Percentiles rank a stretch among this genome's conserved stretches.
phyloP scores from a whole-genome alignment of 2,329 filamentous ascomycete species.

The Beauveria bassiana region DNA sequence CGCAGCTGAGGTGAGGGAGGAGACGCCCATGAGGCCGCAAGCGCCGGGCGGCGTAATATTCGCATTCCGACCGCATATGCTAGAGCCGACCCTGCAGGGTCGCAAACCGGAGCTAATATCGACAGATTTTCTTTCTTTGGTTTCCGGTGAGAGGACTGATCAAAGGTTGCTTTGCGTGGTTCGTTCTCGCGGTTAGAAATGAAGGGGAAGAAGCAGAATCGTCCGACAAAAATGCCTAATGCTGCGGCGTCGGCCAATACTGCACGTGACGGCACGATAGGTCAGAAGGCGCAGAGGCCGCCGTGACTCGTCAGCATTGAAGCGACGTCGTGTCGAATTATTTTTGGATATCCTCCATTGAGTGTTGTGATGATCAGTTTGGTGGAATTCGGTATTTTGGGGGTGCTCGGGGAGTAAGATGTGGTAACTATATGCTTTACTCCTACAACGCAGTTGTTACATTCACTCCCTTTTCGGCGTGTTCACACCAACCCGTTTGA shows the following conservation, averaged over 20 bases:
- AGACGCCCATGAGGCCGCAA: slow-evolving; percentile 7
- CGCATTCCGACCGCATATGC: slow-evolving; percentile 12
- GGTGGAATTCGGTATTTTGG: no score
- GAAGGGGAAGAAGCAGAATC: neutral
- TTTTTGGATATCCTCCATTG: neutral
- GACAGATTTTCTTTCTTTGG: neutral
- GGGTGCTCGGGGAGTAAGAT: neutral
- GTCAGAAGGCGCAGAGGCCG: neutral
- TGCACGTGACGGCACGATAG: slow-evolving; percentile 11
- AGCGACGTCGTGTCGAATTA: neutral
- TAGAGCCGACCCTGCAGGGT: slow-evolving; percentile 10
- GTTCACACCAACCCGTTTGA: no score
- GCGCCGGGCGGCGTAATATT: slow-evolving; percentile 11
- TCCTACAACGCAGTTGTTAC: no score
- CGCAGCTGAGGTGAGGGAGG: neutral
- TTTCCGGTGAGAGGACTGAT: no score
- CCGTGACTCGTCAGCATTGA: neutral
- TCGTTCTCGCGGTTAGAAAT: neutral
- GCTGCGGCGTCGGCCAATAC: neutral
- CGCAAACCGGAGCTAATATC: neutral
- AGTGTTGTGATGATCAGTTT: neutral
- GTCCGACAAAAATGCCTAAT: slow-evolving; percentile 2
- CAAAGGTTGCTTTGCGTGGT: neutral
- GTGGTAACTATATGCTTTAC: neutral
- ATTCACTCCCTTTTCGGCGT: no score